Base-by-base conservation (phyloP, 768 basidiomycete species). In the Collybia sordida region DNA sequence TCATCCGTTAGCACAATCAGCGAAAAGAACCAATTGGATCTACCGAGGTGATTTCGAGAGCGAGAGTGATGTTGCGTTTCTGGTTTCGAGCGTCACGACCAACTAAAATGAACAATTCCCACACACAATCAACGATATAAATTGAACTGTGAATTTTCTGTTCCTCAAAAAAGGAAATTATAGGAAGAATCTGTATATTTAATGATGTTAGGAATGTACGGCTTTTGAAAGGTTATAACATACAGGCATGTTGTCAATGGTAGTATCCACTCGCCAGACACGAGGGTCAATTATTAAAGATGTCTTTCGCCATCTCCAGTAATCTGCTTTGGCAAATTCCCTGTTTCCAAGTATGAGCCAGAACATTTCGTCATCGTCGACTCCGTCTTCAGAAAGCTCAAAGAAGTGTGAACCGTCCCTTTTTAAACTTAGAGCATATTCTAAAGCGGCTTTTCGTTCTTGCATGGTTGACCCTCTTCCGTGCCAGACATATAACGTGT, bases 311-410 rank as follows among this genome's bases (percentile, higher is more conserved):
- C 89, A 93, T 60, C 64, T 79, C 91, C 91, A 93, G 63, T 92
- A 86, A 56, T 92, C 82, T 1, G 91, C 91, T 37, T 78, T 83
- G 3, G 89, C 89, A 61, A 84, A 91, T 1, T 78, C 78, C 2
- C 82, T 76, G 19, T 88, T 81, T n/a, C 90, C 90, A 2, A 93
- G 73, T 31, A 88, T 78, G 81, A 89, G 84, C 88, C 91, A 91
- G 61, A 93, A 91, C 79, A 91, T 83, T 51, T 90, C 87, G 47
- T 90, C 85, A 19, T 66, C 59, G 35, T 86, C 85, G 45, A 75
- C 76, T 57, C 81, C 79, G n/a, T 81, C 80, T 58, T 93, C 88
- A 1, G 65, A 53, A 7, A 92, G 74, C 53, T 88, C 85, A 6
- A 79, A 67, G 17, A 84, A 67, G 14, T 60, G 60, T 6, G 65